These are phyloP conservation scores for Skeletonema potamos DNA, from an alignment of 108 stramenopile genomes.

Conservation along the genomic window DNA sequence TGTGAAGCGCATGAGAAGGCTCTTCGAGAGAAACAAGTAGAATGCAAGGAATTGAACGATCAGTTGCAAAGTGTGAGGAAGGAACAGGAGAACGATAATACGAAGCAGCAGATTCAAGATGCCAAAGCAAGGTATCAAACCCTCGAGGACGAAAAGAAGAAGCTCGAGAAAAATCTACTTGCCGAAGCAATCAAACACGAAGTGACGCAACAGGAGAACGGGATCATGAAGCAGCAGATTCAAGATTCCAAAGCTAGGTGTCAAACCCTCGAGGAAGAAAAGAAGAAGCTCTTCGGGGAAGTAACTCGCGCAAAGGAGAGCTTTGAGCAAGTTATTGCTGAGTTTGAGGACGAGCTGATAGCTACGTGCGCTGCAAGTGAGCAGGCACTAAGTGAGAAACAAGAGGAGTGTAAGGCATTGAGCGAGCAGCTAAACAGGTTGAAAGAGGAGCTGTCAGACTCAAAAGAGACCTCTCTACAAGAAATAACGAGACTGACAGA, in stretches of 20 bases:
- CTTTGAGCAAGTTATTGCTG: not conserved
- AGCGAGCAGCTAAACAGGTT: not conserved
- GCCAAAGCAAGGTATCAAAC: too few species aligned
- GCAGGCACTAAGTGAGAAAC: not conserved
- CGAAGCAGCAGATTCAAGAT: too few species aligned
- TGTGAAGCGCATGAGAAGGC: not conserved
- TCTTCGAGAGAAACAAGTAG: not conserved
- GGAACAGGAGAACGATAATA: not conserved
- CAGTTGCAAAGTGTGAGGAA: not conserved
- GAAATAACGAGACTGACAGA: not conserved
- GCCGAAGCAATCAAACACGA: not conserved
- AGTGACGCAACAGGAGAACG: not conserved
- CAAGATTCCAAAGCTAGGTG: not conserved
- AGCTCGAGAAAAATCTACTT: not conserved
- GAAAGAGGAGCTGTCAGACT: not conserved
- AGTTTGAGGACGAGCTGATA: conserved; percentile 13
- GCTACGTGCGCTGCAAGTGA: not conserved
- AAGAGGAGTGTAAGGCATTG: not conserved
- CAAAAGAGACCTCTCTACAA: not conserved
- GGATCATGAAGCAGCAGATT: conserved; percentile 5
- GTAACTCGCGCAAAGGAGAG: conserved; percentile 7
- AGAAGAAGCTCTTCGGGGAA: conserved; percentile 5
- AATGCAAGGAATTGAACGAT: not conserved
- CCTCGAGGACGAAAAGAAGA: too few species aligned
- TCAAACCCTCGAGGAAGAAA: conserved; percentile 1